These are phyloP conservation scores for Thuidium tamariscinum DNA, from an alignment of 225 moss, liverwort and hornwort species.

Conservation along the genomic window DNA sequence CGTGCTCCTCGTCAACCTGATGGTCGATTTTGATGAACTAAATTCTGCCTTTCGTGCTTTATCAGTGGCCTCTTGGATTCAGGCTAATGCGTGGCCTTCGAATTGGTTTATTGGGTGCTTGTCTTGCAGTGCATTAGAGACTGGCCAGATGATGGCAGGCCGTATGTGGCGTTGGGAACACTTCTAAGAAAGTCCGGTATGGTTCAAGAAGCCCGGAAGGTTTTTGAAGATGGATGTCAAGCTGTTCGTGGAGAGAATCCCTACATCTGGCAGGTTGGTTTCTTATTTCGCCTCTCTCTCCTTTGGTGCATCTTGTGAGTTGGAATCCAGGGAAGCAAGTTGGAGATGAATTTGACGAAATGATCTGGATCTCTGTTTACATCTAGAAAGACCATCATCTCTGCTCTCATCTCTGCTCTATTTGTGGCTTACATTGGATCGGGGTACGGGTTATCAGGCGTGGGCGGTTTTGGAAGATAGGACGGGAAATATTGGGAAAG, in stretches of 20 bases:
- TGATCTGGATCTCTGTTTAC: neutral
- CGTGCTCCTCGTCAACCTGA: neutral
- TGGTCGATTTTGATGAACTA: neutral
- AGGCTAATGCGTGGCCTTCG: neutral
- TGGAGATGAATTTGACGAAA: neutral
- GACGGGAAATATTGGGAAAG: slow-evolving; percentile 57
- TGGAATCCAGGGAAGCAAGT: neutral
- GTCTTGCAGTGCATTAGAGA: slow-evolving; percentile 71
- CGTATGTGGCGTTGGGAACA: slow-evolving; percentile 79
- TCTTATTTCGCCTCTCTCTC: neutral
- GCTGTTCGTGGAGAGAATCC: slow-evolving; percentile 90
- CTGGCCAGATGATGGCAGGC: slow-evolving; percentile 94
- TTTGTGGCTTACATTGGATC: neutral
- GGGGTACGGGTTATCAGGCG: slow-evolving; percentile 36
- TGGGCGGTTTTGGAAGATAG: slow-evolving; percentile 93
- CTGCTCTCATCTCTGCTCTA: neutral
- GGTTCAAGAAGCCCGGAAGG: slow-evolving; percentile 63
- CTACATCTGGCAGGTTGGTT: slow-evolving; percentile 90
- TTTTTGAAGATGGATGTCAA: slow-evolving; percentile 92
- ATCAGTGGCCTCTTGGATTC: neutral
- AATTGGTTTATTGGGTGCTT: neutral
- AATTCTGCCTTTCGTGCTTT: neutral
- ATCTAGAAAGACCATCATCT: neutral
- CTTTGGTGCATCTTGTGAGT: neutral
- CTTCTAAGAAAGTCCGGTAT: slow-evolving; percentile 40